A percentile compares a stretch with the other conserved stretches of the same genome.
Conservation (phyloP, 768 basidiomycete species). For the Gloeopeniophorella convolvens region DNA sequence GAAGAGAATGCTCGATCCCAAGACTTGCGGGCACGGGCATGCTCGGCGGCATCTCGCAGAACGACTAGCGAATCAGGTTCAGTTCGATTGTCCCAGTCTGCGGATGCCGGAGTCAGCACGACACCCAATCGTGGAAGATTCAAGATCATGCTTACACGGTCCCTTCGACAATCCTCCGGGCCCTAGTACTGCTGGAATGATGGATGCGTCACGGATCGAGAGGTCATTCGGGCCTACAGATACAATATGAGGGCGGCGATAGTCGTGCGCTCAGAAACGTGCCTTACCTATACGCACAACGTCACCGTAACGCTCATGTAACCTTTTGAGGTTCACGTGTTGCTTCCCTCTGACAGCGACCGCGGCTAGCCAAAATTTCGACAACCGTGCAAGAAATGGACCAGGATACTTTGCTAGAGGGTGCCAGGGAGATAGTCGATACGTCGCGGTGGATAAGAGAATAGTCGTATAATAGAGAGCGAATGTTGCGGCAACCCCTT, state of each 20-base stretch:
- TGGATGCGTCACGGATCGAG: conserved; percentile 28
- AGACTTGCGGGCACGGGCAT: conserved; percentile 37
- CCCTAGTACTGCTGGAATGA: conserved; percentile 32
- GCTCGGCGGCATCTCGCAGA: conserved; percentile 36
- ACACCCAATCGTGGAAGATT: neutral
- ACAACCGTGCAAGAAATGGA: conserved; percentile 24
- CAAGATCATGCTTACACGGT: conserved; percentile 25
- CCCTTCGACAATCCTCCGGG: conserved; percentile 38
- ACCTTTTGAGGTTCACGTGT: conserved; percentile 25
- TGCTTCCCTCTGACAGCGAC: conserved; percentile 23
- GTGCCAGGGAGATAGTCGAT: neutral
- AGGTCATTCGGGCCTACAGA: conserved; percentile 25
- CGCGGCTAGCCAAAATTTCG: conserved; percentile 27
- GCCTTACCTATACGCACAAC: conserved; percentile 33
- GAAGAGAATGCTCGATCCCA: conserved; percentile 46
- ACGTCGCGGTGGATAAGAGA: neutral
- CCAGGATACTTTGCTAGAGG: conserved; percentile 30
- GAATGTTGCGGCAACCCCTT: neutral
- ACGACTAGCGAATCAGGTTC: conserved; percentile 32
- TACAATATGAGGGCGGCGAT: conserved; percentile 29
- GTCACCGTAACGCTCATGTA: conserved; percentile 35
- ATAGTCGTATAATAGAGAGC: neutral
- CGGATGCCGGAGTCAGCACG: no score
- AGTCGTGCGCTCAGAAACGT: no score
- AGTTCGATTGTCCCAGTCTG: conserved; percentile 52